phyloP scores from a whole-genome alignment of 495 filamentous ascomycete genomes.

The Aspergillus haitiensis region DNA sequence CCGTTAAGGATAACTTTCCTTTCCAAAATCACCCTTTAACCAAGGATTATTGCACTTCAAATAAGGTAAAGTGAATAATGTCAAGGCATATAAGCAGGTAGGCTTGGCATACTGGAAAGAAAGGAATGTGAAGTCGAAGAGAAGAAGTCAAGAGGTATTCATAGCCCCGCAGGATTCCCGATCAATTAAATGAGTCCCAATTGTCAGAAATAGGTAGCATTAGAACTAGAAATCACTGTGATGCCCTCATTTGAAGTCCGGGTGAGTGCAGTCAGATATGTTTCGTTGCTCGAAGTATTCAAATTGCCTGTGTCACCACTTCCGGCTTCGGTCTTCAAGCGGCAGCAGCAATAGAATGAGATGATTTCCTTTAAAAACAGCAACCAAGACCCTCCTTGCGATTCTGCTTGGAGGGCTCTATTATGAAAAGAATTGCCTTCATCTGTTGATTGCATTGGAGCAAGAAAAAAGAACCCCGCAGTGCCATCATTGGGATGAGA shows the following conservation, averaged over 20 bases:
- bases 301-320: constrained; percentile 14
- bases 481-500: background rate
- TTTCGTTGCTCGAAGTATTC: constrained; percentile 27
- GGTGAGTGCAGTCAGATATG: constrained; percentile 34
- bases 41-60: too few relatives aligned
- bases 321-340: constrained; percentile 15
- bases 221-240: background rate
- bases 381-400: constrained; percentile 13
- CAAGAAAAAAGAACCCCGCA: constrained; percentile 5
- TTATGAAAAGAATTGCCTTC: constrained; percentile 4
- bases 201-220: background rate
- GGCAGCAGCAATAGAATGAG: constrained; percentile 25
- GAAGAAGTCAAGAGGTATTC: too few relatives aligned
- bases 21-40: too few relatives aligned
- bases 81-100: too few relatives aligned
- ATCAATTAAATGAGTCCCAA: background rate
- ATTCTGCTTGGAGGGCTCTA: background rate
- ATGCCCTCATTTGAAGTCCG: constrained; percentile 17
- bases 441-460: constrained; percentile 13
- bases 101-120: too few relatives aligned
- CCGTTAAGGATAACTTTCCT: too few relatives aligned
- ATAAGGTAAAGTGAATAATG: too few relatives aligned
- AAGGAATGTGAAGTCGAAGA: too few relatives aligned
- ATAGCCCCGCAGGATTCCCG: too few relatives aligned
- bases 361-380: constrained; percentile 9